phyloP scores from a whole-genome alignment of 805 yeast genomes.

The Cephaloascus albidus region DNA sequence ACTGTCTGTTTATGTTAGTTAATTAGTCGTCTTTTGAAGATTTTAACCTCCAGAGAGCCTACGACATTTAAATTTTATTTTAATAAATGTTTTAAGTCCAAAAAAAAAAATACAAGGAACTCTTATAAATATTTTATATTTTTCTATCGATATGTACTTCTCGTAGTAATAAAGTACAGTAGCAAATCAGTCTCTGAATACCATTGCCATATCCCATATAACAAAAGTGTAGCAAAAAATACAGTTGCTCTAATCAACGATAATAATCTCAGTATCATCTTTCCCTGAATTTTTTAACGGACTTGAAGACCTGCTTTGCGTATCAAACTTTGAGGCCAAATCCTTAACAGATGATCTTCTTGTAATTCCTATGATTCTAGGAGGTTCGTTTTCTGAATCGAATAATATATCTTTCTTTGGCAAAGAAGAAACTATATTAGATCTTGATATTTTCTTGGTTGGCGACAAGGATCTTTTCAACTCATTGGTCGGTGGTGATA shows the following conservation, averaged over 20 bases:
- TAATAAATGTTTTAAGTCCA: too few species aligned
- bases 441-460: constrained; percentile 21
- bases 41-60: too few species aligned
- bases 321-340: constrained; percentile 18
- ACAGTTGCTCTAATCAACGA: constrained; percentile 4
- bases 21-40: too few species aligned
- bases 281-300: constrained; percentile 5
- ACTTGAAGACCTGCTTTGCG: constrained; percentile 8
- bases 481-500: constrained; percentile 3
- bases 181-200: too few species aligned
- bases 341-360: constrained; percentile 24
- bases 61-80: too few species aligned
- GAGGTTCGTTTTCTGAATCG: constrained; percentile 4
- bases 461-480: constrained; percentile 29
- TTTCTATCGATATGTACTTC: too few species aligned
- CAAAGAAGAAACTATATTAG: constrained; percentile 13
- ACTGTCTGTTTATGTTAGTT: too few species aligned
- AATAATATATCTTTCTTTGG: constrained; percentile 18
- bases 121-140: too few species aligned
- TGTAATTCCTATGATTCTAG: constrained; percentile 7
- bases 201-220: too few species aligned
- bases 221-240: too few species aligned
- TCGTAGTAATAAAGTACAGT: too few species aligned
- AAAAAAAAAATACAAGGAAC: too few species aligned
- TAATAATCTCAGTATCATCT: constrained; percentile 1